Conservation (phyloP, 2,329 filamentous ascomycete species). For the Aaosphaeria pasadenensis region DNA sequence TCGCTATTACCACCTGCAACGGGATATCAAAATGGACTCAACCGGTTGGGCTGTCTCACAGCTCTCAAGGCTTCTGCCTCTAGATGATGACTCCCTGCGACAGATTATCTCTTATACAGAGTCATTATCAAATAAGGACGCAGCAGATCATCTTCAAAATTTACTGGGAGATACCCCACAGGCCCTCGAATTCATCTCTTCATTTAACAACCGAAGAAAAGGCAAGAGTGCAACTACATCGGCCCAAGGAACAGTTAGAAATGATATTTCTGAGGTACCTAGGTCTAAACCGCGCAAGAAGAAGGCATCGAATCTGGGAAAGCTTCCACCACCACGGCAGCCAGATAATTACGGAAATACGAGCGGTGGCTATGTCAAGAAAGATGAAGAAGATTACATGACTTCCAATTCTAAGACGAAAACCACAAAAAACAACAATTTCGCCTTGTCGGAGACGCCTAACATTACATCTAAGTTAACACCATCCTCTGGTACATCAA, state of each 20-base stretch:
- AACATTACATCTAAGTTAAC: slow-evolving; percentile 39
- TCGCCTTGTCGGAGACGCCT: slow-evolving; percentile 52
- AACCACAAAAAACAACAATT: slow-evolving; percentile 42
- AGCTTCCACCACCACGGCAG: slow-evolving; percentile 42
- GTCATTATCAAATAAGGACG: slow-evolving; percentile 71
- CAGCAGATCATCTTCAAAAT: slow-evolving; percentile 81
- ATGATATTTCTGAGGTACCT: slow-evolving; percentile 26
- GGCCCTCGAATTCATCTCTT: slow-evolving; percentile 67
- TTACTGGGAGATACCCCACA: slow-evolving; percentile 83
- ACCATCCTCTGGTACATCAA: slow-evolving; percentile 24
- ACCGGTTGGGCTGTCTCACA: slow-evolving; percentile 63
- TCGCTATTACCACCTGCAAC: too few species aligned
- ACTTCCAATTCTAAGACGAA: slow-evolving; percentile 40
- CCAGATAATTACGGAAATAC: slow-evolving; percentile 61
- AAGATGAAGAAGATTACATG: slow-evolving; percentile 72
- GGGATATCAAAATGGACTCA: slow-evolving; percentile 32
- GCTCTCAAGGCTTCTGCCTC: slow-evolving; percentile 74
- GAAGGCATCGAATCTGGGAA: slow-evolving; percentile 39
- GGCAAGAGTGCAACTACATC: slow-evolving; percentile 25
- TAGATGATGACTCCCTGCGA: slow-evolving; percentile 79
- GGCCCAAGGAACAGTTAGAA: slow-evolving; percentile 6
- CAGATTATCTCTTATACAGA: slow-evolving; percentile 81
- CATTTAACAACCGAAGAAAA: slow-evolving; percentile 66
- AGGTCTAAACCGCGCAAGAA: slow-evolving; percentile 38
- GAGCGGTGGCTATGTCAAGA: slow-evolving; percentile 73